A percentile compares a stretch with the other conserved stretches of the same genome.
phyloP scores from a whole-genome alignment of 768 basidiomycete genomes.

The Tricholoma matsutake region DNA sequence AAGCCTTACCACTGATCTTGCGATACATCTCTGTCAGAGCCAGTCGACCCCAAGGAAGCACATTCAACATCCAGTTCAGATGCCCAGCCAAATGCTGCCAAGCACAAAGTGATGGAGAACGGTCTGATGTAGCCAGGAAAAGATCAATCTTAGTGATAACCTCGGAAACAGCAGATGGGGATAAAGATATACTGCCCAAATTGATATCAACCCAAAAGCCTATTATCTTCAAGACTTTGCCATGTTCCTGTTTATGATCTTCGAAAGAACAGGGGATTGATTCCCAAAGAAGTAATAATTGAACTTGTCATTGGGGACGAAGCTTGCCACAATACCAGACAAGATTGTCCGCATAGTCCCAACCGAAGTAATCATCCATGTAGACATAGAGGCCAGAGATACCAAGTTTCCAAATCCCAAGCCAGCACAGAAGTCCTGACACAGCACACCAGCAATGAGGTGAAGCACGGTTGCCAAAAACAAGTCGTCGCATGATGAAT shows the following conservation, averaged over 20 bases:
- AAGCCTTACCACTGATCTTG: no score
- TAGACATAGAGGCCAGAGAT: slow-evolving; percentile 19
- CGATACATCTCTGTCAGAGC: no score
- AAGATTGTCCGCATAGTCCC: slow-evolving; percentile 13
- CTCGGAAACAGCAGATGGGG: not conserved
- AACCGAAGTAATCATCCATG: slow-evolving; percentile 21
- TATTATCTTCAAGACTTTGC: no score
- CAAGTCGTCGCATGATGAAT: no score
- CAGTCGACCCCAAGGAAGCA: not conserved
- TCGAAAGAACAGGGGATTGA: slow-evolving; percentile 3
- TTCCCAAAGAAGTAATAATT: slow-evolving; percentile 1
- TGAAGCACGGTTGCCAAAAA: no score
- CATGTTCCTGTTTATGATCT: not conserved
- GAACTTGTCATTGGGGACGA: slow-evolving; percentile 4
- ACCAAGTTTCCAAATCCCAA: not conserved
- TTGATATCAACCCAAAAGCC: no score
- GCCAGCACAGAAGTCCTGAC: no score
- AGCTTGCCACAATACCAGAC: no score
- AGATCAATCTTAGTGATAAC: not conserved
- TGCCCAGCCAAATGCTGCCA: slow-evolving; percentile 3
- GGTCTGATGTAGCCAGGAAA: not conserved
- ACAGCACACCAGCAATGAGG: no score
- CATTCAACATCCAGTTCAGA: slow-evolving; percentile 7
- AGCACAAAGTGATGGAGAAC: not conserved
- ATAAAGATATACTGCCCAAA: no score